phyloP scores from a whole-genome alignment of 2,329 filamentous ascomycete species.

The Cercospora beticola region DNA sequence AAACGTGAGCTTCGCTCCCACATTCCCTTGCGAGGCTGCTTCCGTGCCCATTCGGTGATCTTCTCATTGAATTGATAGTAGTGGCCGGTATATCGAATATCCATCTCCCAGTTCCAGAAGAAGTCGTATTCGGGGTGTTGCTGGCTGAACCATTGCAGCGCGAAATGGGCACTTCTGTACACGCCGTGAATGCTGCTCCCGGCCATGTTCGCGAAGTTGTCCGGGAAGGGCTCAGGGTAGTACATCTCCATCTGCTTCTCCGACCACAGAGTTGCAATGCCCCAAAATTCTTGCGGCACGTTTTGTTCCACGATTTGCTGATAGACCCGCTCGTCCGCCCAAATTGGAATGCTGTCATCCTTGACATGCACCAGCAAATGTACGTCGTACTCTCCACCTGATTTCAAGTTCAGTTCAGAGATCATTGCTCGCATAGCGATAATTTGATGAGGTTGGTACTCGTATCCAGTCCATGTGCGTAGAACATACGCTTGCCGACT shows the following conservation, averaged over 20 bases:
- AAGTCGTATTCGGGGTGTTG: slow-evolving; percentile 53
- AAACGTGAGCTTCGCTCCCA: slow-evolving; percentile 74
- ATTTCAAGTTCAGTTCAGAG: slow-evolving; percentile 74
- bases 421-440: slow-evolving; percentile 81
- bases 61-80: slow-evolving; percentile 77
- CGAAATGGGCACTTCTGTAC: slow-evolving; percentile 65
- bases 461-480: slow-evolving; percentile 78
- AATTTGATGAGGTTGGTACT: slow-evolving; percentile 76
- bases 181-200: slow-evolving; percentile 76
- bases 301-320: slow-evolving; percentile 64
- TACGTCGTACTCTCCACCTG: slow-evolving; percentile 82
- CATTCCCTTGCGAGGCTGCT: slow-evolving; percentile 68
- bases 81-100: slow-evolving; percentile 75
- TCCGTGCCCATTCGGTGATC: slow-evolving; percentile 62
- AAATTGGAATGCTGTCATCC: slow-evolving; percentile 72
- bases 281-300: slow-evolving; percentile 80
- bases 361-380: slow-evolving; percentile 84
- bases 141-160: slow-evolving; percentile 54
- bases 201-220: slow-evolving; percentile 65
- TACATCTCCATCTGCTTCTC: slow-evolving; percentile 88
- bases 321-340: slow-evolving; percentile 71
- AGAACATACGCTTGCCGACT: slow-evolving; percentile 78
- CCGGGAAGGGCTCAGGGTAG: slow-evolving; percentile 83
- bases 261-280: slow-evolving; percentile 88
- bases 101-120: slow-evolving; percentile 88